Evolutionary conservation across 352 stramenopile genomes (phyloP), one percentile per base, ranked within the genome.

Genomic region (Globisporangium spiculum): DNA sequence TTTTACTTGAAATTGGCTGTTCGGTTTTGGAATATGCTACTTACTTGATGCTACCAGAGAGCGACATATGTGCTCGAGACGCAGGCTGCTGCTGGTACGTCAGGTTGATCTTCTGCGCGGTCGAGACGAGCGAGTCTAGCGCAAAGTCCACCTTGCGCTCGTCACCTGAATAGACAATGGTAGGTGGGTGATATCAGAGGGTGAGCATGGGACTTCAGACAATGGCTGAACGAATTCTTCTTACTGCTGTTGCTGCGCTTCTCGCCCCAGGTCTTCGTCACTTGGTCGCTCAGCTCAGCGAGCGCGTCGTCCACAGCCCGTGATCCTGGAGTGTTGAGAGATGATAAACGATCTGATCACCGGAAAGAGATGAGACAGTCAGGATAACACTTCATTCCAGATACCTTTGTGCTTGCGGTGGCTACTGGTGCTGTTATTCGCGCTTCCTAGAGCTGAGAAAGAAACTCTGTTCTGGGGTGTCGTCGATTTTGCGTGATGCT

Each of bases 101-200:
- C 67, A 87, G 41, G 20, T 74, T 75, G 32, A 92, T 77, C 63
- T 88, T 87, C 53, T 89, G 81, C 3, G 82, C 84, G 2, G 77
- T 90, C 4, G 81, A 79, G 50, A 90, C 75, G n/a, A 92, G 79
- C 48, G 78, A 78, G 36, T 86, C 78, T 30, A 90, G 66, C 24
- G 84, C 81, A 57, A 77, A 56, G 32, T 90, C 80, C 24, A 91
- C 78, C 24, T 69, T 75, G 59, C 75, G 75, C 44, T 85, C 75
- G 8, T 66, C 63, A 22, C 59, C 68, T 73, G 41, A 20, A 12
- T 20, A 16, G 27, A 65, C 14, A 50, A 41, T 50, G 54, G 18
- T 22, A 5, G 32, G 4, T 36, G 6, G 1, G 32, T 36, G 16
- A 0, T 26, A 26, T 54, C 48, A 70, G 20, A 6, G 1, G 4